Evolutionary conservation across 345 rosid genomes (phyloP), one percentile per base, ranked within the genome.

Genomic region (Bruguiera sexangula): DNA sequence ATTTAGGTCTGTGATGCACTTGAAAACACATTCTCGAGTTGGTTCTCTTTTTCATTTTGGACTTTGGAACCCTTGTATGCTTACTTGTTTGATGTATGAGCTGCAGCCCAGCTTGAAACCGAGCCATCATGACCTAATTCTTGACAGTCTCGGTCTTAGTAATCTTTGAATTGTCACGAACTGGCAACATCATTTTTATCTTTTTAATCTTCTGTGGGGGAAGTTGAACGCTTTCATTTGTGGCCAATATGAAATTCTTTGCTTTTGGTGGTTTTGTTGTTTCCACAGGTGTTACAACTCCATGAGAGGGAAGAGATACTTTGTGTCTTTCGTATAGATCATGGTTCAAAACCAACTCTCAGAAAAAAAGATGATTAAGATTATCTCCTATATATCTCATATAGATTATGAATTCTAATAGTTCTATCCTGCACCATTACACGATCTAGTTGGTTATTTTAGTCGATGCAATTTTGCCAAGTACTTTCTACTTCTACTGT

Each of bases 1-100:
- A 68, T 57, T 52, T 69, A 36, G 72, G 51, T 65, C 68, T 68
- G 63, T 56, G 79, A 69, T 57, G 62, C 39, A n/a, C 59, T 63
- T 20, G 43, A 56, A 13, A 21, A 19, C n/a, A 43, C 50, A 13
- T 43, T 43, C 18, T 43, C 19, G 18, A 43, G 19, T 43, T 57
- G 58, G 70, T 24, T 66, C 53, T 19, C 43, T 20, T 46, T 72
- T 72, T 31, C 36, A 39, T 21, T 30, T 30, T 56, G 59, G 21
- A 1, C 37, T 39, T 63, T 20, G 32, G 65, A 72, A 59, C 70
- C 65, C 64, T 46, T 43, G 18, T 27, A 46, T 64, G 50, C 29
- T 18, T 18, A 31, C 31, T 58, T 57, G 8, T 46, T 69, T 10
- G 18, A 18, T 59, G 30, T 29, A 48, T 34, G 27, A 58, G 69